These are phyloP conservation scores for Nicotiana attenuata DNA, from an alignment of 257 asterid species.

Conservation along the genomic window DNA sequence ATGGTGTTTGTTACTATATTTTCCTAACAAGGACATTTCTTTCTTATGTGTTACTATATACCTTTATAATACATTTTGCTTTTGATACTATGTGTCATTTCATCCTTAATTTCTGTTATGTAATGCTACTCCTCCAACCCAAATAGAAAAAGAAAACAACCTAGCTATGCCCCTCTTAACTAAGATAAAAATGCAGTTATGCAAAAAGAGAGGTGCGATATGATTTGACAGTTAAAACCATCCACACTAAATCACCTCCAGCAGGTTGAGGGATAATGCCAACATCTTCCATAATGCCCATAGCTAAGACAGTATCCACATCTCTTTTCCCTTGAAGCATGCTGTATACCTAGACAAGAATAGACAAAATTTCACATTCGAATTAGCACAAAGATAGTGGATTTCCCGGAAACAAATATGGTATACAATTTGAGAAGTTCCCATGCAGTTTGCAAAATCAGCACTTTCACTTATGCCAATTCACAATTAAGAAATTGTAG, in stretches of 20 bases:
- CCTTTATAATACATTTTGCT: neutral
- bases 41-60: no score
- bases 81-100: neutral
- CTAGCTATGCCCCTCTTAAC: neutral
- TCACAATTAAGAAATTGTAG: neutral
- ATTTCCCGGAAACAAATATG: neutral
- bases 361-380: neutral
- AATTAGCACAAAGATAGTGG: neutral
- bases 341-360: conserved; percentile 70
- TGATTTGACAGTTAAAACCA: conserved; percentile 11
- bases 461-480: neutral
- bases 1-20: neutral
- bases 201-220: conserved; percentile 13
- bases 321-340: conserved; percentile 99
- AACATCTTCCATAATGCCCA: conserved; percentile 96
- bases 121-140: neutral
- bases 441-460: neutral
- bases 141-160: neutral
- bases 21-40: neutral
- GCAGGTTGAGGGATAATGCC: conserved; percentile 97
- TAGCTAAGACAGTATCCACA: conserved; percentile 82
- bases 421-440: neutral
- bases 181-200: neutral
- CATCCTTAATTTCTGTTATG: neutral
- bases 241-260: conserved; percentile 58